Evolutionary conservation across 352 stramenopile genomes (phyloP).

Genomic region (Phytophthora rubi): DNA sequence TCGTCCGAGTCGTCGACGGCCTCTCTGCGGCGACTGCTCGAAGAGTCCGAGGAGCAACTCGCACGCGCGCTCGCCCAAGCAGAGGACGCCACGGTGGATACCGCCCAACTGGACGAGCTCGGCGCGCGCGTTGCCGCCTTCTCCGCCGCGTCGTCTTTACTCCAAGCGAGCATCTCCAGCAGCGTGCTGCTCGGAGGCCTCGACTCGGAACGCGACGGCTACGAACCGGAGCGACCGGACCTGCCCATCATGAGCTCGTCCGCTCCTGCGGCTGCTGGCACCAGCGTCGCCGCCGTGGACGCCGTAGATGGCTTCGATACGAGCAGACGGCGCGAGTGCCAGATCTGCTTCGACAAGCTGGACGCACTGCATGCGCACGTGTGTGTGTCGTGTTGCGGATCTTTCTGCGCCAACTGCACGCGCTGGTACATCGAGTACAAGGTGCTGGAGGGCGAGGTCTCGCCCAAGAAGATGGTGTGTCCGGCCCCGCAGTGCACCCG

Average conservation of each 20-base stretch:
- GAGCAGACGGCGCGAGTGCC: conserved; percentile 48
- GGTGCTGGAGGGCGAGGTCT: conserved; percentile 79
- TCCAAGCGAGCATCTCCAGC: conserved; percentile 56
- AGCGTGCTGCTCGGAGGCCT: conserved; percentile 22
- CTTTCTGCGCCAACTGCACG: conserved; percentile 69
- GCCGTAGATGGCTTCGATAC: conserved; percentile 35
- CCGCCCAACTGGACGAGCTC: conserved; percentile 46
- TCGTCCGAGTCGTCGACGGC: conserved; percentile 37
- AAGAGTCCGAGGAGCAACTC: conserved; percentile 39
- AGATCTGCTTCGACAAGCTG: conserved; percentile 80
- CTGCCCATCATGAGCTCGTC: conserved; percentile 21
- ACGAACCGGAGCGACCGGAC: conserved; percentile 23
- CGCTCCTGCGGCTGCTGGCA: conserved; percentile 18
- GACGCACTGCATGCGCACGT: conserved; percentile 51
- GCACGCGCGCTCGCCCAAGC: conserved; percentile 25
- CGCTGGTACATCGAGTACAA: conserved; percentile 82
- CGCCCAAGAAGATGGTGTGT: conserved; percentile 75
- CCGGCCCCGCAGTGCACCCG: conserved; percentile 61
- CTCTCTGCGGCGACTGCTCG: conserved; percentile 35
- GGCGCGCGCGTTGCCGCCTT: conserved; percentile 45
- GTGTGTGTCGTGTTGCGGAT: conserved; percentile 49
- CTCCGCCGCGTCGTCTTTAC: conserved; percentile 44
- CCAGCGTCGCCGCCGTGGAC: conserved; percentile 6
- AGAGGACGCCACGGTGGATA: conserved; percentile 26
- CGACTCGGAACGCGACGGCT: conserved; percentile 17